A percentile compares a stretch with the other conserved stretches of the same genome.
Conservation (phyloP, 495 filamentous ascomycete genomes). For the Aspergillus homomorphus region DNA sequence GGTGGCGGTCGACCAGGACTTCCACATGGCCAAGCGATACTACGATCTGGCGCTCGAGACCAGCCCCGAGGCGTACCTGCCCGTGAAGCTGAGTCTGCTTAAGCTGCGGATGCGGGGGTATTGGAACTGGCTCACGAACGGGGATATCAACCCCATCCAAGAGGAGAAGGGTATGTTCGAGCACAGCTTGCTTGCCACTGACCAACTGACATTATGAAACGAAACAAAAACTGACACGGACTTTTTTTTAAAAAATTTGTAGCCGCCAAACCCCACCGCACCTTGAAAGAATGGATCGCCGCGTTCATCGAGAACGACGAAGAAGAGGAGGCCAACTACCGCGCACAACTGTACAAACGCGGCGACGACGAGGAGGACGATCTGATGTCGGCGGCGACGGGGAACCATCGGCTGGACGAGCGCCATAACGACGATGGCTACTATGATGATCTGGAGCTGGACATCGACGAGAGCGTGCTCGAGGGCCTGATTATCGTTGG, state of each 20-base stretch:
- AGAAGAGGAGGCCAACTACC: conserved; percentile 42
- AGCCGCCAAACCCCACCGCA: conserved; percentile 69
- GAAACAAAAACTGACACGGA: conserved; percentile 3
- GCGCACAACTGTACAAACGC: conserved; percentile 53
- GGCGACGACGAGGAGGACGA: conserved; percentile 57
- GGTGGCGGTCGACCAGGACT: conserved; percentile 88
- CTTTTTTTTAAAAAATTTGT: background rate
- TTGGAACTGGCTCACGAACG: conserved; percentile 91
- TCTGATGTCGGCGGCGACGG: conserved; percentile 43
- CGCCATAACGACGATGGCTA: conserved; percentile 57
- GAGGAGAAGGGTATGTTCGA: conserved; percentile 72
- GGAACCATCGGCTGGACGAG: conserved; percentile 46
- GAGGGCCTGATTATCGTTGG: conserved; percentile 83
- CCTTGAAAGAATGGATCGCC: conserved; percentile 76
- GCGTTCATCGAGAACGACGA: conserved; percentile 77
- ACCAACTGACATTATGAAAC: too few relatives aligned
- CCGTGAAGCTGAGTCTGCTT: conserved; percentile 80
- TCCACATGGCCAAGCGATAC: conserved; percentile 92
- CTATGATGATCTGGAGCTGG: conserved; percentile 58
- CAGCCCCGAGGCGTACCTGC: conserved; percentile 91
- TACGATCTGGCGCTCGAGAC: conserved; percentile 91
- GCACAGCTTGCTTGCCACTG: background rate
- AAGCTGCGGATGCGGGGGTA: conserved; percentile 81
- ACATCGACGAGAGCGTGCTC: conserved; percentile 70
- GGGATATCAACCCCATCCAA: conserved; percentile 83